Evolutionary conservation across 2,329 filamentous ascomycete genomes (phyloP).

Genomic region (Acrodontium crateriforme): DNA sequence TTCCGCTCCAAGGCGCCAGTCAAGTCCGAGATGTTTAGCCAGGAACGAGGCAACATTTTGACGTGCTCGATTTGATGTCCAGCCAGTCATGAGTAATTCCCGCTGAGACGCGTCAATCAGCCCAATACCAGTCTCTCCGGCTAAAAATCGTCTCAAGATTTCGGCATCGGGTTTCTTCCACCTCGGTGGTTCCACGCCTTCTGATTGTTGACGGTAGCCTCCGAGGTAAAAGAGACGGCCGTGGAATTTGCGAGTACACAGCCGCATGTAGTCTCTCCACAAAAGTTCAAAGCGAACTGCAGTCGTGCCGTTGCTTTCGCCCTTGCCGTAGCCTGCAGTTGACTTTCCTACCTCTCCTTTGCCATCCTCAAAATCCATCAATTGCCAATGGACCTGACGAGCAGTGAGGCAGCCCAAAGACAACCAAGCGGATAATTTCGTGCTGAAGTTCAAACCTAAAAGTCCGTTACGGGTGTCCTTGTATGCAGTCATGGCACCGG

Average conservation of each 20-base stretch:
- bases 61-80: constrained; percentile 61
- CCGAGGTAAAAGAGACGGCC: constrained; percentile 47
- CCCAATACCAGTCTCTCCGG: constrained; percentile 59
- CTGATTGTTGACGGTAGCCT: constrained; percentile 44
- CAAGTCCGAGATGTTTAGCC: constrained; percentile 57
- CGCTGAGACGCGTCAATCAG: constrained; percentile 66
- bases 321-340: constrained; percentile 48
- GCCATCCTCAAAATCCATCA: constrained; percentile 57
- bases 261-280: constrained; percentile 70
- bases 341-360: constrained; percentile 22
- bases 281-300: constrained; percentile 59
- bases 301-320: constrained; percentile 58
- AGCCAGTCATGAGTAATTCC: constrained; percentile 61
- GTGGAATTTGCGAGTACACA: constrained; percentile 59
- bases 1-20: constrained; percentile 70
- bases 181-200: constrained; percentile 31
- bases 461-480: constrained; percentile 60
- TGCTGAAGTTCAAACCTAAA: constrained; percentile 56
- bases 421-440: constrained; percentile 61
- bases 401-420: constrained; percentile 60
- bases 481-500: constrained; percentile 49
- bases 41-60: constrained; percentile 68
- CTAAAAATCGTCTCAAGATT: constrained; percentile 43
- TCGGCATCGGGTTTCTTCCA: no score
- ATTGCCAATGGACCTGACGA: constrained; percentile 55